phyloP scores from a whole-genome alignment of 2,329 filamentous ascomycete species.

The Aspergillus udagawae region DNA sequence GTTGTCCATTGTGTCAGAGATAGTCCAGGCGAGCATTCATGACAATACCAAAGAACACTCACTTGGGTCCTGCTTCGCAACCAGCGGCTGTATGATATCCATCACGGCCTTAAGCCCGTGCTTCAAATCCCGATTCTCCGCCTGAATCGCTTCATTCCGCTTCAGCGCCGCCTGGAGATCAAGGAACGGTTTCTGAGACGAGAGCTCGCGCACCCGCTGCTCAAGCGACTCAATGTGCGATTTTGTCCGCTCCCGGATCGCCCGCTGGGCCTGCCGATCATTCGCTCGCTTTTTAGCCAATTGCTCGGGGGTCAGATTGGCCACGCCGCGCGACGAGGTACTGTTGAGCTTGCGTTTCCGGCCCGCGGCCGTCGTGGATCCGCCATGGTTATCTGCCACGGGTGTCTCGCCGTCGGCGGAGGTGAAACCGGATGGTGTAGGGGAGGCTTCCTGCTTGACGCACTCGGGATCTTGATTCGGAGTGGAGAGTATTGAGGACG shows the following conservation, averaged over 20 bases:
- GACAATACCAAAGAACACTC: neutral
- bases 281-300: slow-evolving; percentile 87
- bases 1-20: neutral
- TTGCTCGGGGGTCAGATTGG: slow-evolving; percentile 82
- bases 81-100: slow-evolving; percentile 47
- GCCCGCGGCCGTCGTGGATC: slow-evolving; percentile 23
- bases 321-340: slow-evolving; percentile 65
- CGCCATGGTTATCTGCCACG: slow-evolving; percentile 13
- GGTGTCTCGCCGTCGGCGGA: slow-evolving; percentile 22
- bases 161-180: slow-evolving; percentile 73
- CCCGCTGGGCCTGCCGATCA: slow-evolving; percentile 81
- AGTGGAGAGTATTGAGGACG: slow-evolving; percentile 3
- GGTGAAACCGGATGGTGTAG: slow-evolving; percentile 20
- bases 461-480: slow-evolving; percentile 9
- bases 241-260: slow-evolving; percentile 78
- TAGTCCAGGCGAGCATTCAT: no score
- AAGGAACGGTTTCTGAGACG: slow-evolving; percentile 75
- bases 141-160: slow-evolving; percentile 72
- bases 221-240: slow-evolving; percentile 74
- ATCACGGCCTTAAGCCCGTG: slow-evolving; percentile 63
- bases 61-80: slow-evolving; percentile 36
- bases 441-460: slow-evolving; percentile 25
- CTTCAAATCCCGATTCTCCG: slow-evolving; percentile 76
- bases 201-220: slow-evolving; percentile 68
- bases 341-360: slow-evolving; percentile 42